These are phyloP conservation scores for Cryptosporidium meleagridis DNA, from an alignment of 169 alveolate genomes.

Conservation along the genomic window DNA sequence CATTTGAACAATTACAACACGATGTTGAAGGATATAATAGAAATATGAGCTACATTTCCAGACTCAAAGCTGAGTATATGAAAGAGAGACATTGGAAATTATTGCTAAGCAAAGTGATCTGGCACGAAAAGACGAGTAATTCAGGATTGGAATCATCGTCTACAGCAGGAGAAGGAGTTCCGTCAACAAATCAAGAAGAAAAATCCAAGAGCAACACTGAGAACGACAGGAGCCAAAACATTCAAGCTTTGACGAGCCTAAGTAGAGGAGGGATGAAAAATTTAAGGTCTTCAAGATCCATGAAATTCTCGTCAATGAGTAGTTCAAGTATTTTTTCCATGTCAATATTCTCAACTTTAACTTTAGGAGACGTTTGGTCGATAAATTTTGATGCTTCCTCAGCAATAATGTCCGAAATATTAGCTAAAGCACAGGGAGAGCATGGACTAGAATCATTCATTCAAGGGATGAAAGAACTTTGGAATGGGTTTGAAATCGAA, in stretches of 20 bases:
- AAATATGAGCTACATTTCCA: conserved; percentile 77
- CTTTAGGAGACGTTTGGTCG: conserved; percentile 91
- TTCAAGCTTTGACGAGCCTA: background rate
- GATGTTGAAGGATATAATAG: conserved; percentile 79
- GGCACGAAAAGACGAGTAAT: conserved; percentile 1
- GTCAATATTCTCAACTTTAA: conserved; percentile 83
- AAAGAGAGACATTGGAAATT: conserved; percentile 97
- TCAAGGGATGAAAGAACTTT: conserved; percentile 89
- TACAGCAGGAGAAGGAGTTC: background rate
- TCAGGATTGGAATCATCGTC: background rate
- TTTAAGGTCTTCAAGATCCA: background rate
- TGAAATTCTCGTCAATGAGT: conserved; percentile 2
- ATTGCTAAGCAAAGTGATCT: conserved; percentile 82
- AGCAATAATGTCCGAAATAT: conserved; percentile 81
- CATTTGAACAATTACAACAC: conserved; percentile 90
- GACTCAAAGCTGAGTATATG: conserved; percentile 95
- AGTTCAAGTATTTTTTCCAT: conserved; percentile 15
- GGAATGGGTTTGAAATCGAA: conserved; percentile 91
- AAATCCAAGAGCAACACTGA: background rate
- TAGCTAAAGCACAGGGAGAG: conserved; percentile 96
- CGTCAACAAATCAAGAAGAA: conserved; percentile 21
- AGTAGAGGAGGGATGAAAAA: background rate
- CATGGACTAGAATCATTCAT: conserved; percentile 93
- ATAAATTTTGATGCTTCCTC: conserved; percentile 63
- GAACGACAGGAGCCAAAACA: background rate